phyloP scores from a whole-genome alignment of 78 protist genomes.

The Dictyostelium capitatum region DNA sequence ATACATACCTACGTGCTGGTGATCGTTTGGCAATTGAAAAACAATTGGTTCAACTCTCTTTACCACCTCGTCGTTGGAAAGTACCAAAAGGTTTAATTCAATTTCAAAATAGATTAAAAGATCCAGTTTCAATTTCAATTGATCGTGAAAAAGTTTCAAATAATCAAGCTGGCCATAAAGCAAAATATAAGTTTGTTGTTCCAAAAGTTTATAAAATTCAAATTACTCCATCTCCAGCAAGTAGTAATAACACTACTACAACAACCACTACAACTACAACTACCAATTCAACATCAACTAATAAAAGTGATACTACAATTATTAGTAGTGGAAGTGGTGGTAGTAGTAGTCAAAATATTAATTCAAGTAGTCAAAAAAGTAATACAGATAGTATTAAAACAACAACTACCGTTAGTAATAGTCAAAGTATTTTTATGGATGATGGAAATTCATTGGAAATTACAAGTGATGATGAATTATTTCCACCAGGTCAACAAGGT shows the following conservation, averaged over 20 bases:
- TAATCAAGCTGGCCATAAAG: constrained; percentile 26
- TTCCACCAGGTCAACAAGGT: neutral
- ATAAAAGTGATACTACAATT: too few relatives aligned
- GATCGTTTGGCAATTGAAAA: constrained; percentile 66
- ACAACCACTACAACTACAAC: neutral
- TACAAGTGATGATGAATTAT: constrained; percentile 8
- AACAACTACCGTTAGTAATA: neutral
- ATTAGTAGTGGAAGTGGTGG: too few relatives aligned
- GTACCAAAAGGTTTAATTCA: constrained; percentile 3
- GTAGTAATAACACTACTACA: neutral
- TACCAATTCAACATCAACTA: neutral
- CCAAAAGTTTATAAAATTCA: constrained; percentile 10
- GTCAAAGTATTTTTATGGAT: constrained; percentile 10
- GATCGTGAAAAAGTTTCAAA: constrained; percentile 25
- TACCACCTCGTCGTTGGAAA: constrained; percentile 23
- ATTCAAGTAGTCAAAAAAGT: neutral
- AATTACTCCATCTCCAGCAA: too few relatives aligned
- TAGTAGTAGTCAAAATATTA: too few relatives aligned
- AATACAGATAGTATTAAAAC: neutral
- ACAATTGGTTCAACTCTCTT: constrained; percentile 22
- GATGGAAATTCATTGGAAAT: neutral
- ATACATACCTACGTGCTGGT: constrained; percentile 28
- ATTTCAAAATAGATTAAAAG: neutral
- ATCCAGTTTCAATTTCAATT: constrained; percentile 21
- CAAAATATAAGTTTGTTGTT: neutral